phyloP scores from a whole-genome alignment of 2,329 filamentous ascomycete species.

The Penicillium oxalicum region DNA sequence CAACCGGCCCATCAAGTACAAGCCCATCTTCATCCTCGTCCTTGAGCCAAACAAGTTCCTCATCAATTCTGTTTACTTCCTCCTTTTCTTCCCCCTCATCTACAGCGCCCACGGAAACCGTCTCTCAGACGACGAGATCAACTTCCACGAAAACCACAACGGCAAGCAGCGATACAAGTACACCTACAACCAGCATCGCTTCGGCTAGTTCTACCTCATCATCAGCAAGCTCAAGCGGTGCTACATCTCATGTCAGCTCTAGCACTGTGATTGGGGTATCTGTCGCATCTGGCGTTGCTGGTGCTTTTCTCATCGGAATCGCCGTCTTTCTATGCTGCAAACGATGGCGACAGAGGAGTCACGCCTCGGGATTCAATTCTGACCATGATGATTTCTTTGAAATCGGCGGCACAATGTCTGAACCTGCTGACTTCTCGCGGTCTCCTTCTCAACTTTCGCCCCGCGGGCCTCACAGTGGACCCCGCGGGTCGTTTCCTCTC shows the following conservation, averaged over 20 bases:
- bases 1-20: neutral
- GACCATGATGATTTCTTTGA: conserved; percentile 27
- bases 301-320: conserved; percentile 30
- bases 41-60: too few relatives aligned
- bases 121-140: conserved; percentile 13
- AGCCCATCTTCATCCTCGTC: neutral
- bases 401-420: conserved; percentile 36
- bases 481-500: conserved; percentile 5
- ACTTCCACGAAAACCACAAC: too few relatives aligned
- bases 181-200: conserved; percentile 2
- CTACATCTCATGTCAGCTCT: conserved; percentile 17
- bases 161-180: conserved; percentile 5
- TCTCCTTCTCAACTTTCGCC: conserved; percentile 21
- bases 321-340: conserved; percentile 29
- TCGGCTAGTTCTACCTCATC: neutral
- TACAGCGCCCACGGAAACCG: conserved; percentile 12
- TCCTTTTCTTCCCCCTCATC: neutral
- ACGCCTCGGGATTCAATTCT: conserved; percentile 16
- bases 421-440: conserved; percentile 29
- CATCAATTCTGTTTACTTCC: too few relatives aligned
- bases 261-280: conserved; percentile 34
- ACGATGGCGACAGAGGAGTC: conserved; percentile 22
- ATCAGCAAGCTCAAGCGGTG: neutral
- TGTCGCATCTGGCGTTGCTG: conserved; percentile 31
- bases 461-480: conserved; percentile 8